Percentiles rank a stretch among this genome's conserved stretches.
Evolutionary conservation across 2,329 filamentous ascomycete genomes (phyloP).

Genomic region (Pseudonectria buxi): DNA sequence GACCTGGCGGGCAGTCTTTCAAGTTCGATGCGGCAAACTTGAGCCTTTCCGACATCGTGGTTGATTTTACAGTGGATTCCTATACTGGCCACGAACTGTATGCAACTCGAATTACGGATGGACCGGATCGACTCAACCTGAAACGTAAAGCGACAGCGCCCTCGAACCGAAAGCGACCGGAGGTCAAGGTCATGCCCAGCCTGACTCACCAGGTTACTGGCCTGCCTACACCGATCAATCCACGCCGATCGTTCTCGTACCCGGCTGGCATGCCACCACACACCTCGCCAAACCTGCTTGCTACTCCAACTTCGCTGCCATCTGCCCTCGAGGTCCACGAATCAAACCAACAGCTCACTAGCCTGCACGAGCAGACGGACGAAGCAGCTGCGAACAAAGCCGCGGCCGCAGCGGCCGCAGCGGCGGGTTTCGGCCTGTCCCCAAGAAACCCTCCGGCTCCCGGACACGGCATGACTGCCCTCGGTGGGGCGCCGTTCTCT

Average conservation of each 20-base stretch:
- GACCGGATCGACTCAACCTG: slow-evolving; percentile 31
- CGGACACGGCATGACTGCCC: slow-evolving; percentile 23
- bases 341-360: slow-evolving; percentile 22
- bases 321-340: slow-evolving; percentile 28
- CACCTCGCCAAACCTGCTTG: slow-evolving; percentile 32
- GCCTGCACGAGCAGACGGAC: slow-evolving; percentile 28
- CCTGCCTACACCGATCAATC: slow-evolving; percentile 25
- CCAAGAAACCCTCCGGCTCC: slow-evolving; percentile 13
- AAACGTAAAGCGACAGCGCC: slow-evolving; percentile 44
- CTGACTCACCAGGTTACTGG: slow-evolving; percentile 20
- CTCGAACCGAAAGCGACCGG: slow-evolving; percentile 32
- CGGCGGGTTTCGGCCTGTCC: slow-evolving; percentile 30
- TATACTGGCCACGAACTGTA: slow-evolving; percentile 45
- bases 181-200: slow-evolving; percentile 28
- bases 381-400: slow-evolving; percentile 29
- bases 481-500: slow-evolving; percentile 32
- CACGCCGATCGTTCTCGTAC: slow-evolving; percentile 33
- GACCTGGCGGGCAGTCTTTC: slow-evolving; percentile 51
- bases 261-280: slow-evolving; percentile 28
- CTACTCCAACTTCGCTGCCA: slow-evolving; percentile 31
- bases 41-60: slow-evolving; percentile 58
- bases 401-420: slow-evolving; percentile 29
- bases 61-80: slow-evolving; percentile 54
- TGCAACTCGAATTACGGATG: slow-evolving; percentile 29
- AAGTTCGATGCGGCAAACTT: slow-evolving; percentile 69